phyloP scores from a whole-genome alignment of 73 alveolate genomes.

The Paramecium bursaria region DNA sequence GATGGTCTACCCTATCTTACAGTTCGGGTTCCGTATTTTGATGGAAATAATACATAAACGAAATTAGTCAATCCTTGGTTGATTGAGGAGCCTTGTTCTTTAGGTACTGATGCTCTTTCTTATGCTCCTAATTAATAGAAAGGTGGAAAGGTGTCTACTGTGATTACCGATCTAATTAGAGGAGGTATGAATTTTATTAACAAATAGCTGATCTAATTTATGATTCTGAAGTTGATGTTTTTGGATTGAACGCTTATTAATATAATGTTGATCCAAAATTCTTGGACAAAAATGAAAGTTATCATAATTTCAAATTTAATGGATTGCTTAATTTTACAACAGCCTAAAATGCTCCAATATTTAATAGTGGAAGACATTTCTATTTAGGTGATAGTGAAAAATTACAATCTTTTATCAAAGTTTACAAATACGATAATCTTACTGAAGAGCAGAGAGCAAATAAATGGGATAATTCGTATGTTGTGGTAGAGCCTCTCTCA shows the following conservation, averaged over 20 bases:
- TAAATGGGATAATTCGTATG: slow-evolving; percentile 56
- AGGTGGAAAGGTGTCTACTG: not conserved
- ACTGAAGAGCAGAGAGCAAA: slow-evolving; percentile 20
- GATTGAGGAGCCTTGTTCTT: slow-evolving; percentile 4
- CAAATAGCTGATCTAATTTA: not conserved
- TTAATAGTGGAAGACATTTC: slow-evolving; percentile 46
- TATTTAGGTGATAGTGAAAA: slow-evolving; percentile 26
- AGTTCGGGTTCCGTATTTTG: slow-evolving; percentile 28
- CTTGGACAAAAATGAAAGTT: not conserved
- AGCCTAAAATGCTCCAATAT: slow-evolving; percentile 13
- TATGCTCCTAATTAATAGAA: not conserved
- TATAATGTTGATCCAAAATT: not conserved
- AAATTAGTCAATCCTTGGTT: slow-evolving; percentile 26
- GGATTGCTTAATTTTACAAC: slow-evolving; percentile 34
- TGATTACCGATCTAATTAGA: slow-evolving; percentile 38
- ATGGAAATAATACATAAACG: slow-evolving; percentile 13
- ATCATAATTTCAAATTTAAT: slow-evolving; percentile 40
- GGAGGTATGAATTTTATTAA: not conserved
- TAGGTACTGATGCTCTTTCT: slow-evolving; percentile 56
- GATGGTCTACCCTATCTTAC: not conserved
- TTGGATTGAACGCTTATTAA: slow-evolving; percentile 38
- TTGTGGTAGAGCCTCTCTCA: slow-evolving; percentile 18
- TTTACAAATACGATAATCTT: slow-evolving; percentile 26
- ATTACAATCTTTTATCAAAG: slow-evolving; percentile 21
- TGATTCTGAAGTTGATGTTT: not conserved